Evolutionary conservation across 495 filamentous ascomycete genomes (phyloP).

Genomic region (Cercophora scortea): DNA sequence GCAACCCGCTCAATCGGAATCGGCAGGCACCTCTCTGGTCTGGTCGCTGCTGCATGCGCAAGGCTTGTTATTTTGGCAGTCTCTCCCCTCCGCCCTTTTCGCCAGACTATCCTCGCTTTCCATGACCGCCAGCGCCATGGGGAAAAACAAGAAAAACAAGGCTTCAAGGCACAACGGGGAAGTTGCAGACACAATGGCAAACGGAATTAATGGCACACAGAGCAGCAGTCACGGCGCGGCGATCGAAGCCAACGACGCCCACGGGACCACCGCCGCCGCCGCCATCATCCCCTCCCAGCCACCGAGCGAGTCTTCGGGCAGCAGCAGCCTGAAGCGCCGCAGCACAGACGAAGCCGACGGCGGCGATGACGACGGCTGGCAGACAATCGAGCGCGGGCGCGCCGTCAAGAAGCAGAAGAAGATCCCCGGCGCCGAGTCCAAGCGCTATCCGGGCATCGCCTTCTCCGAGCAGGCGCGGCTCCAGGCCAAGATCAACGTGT

Average conservation of each 20-base stretch:
- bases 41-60: no score
- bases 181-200: neutral
- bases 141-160: slow-evolving; percentile 21
- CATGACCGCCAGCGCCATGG: slow-evolving; percentile 6
- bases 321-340: slow-evolving; percentile 30
- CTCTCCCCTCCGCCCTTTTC: no score
- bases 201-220: neutral
- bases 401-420: slow-evolving; percentile 53
- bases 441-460: slow-evolving; percentile 65
- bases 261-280: no score
- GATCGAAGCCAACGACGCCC: no score
- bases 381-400: slow-evolving; percentile 40
- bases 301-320: slow-evolving; percentile 12
- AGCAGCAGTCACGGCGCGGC: no score
- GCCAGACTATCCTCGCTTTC: no score
- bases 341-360: slow-evolving; percentile 31
- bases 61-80: no score
- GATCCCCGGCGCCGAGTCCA: slow-evolving; percentile 37
- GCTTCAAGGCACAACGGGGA: neutral
- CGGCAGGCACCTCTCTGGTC: no score
- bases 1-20: no score
- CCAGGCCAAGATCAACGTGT: slow-evolving; percentile 66
- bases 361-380: slow-evolving; percentile 41
- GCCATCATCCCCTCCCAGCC: neutral
- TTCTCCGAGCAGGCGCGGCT: slow-evolving; percentile 60